These are phyloP conservation scores for Gnetum montanum DNA, from an alignment of 75 land plant genomes.

Conservation along the genomic window DNA sequence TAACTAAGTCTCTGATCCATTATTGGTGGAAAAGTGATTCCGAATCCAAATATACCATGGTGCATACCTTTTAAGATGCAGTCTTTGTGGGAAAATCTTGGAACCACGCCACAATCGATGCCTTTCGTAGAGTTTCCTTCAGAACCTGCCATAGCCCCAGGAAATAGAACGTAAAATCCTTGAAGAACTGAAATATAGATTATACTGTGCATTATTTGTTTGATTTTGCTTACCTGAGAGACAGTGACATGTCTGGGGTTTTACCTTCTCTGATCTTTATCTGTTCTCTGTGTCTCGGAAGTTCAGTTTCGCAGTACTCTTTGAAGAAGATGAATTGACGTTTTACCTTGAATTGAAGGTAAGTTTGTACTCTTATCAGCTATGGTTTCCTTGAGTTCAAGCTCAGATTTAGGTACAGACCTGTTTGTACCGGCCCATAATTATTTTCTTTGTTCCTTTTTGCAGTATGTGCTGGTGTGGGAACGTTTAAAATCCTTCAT, in stretches of 20 bases:
- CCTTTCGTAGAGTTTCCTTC: slow-evolving; percentile 29
- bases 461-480: too few relatives aligned
- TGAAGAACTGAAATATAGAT: background rate
- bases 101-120: slow-evolving; percentile 36
- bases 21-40: background rate
- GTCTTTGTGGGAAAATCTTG: slow-evolving; percentile 19
- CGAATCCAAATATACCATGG: background rate
- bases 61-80: slow-evolving; percentile 20
- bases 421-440: too few relatives aligned
- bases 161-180: background rate
- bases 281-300: slow-evolving; percentile 9
- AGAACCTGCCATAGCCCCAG: slow-evolving; percentile 19
- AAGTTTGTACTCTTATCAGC: too few relatives aligned
- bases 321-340: background rate
- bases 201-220: too few relatives aligned
- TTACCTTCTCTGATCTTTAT: background rate
- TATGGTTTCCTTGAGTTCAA: too few relatives aligned
- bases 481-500: too few relatives aligned
- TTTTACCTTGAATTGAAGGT: too few relatives aligned
- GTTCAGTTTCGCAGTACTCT: too few relatives aligned
- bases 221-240: slow-evolving; percentile 25
- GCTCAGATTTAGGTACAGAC: too few relatives aligned
- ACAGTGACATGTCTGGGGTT: slow-evolving; percentile 3
- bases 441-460: too few relatives aligned
- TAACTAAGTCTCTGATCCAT: background rate